Evolutionary conservation across 1,284 basidiomycete species (phyloP).

Genomic region (Laetiporus sulphureus): DNA sequence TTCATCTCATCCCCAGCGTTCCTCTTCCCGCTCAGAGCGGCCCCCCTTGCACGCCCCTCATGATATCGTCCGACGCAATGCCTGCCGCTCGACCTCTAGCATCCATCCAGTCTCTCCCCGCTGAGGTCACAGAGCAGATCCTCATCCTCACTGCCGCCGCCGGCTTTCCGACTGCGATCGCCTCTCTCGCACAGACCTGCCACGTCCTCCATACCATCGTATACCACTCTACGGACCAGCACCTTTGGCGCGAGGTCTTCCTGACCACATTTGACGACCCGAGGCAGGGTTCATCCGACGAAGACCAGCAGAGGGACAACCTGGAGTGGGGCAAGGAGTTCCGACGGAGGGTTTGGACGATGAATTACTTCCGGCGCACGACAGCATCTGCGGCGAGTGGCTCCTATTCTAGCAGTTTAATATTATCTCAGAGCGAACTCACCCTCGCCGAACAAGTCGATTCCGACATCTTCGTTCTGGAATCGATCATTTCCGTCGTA

Average conservation of each 20-base stretch:
- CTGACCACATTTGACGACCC: conserved; percentile 45
- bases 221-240: conserved; percentile 36
- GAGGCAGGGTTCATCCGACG: conserved; percentile 12
- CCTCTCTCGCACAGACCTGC: conserved; percentile 38
- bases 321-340: conserved; percentile 17
- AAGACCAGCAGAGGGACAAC: not conserved
- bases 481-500: conserved; percentile 23
- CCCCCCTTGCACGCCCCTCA: no score
- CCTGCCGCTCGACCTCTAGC: no score
- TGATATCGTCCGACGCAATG: no score
- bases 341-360: conserved; percentile 13
- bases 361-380: conserved; percentile 8
- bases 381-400: no score
- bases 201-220: conserved; percentile 31
- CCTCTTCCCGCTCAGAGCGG: no score
- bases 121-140: conserved; percentile 38
- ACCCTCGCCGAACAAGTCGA: conserved; percentile 6
- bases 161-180: conserved; percentile 28
- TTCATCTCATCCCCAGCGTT: no score
- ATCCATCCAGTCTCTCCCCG: conserved; percentile 16
- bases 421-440: conserved; percentile 3
- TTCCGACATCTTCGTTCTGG: conserved; percentile 1
- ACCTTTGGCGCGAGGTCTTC: conserved; percentile 48
- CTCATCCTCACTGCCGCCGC: conserved; percentile 28
- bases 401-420: no score